Base-by-base conservation (phyloP, 345 rosid genomes). In the Ricinus communis region DNA sequence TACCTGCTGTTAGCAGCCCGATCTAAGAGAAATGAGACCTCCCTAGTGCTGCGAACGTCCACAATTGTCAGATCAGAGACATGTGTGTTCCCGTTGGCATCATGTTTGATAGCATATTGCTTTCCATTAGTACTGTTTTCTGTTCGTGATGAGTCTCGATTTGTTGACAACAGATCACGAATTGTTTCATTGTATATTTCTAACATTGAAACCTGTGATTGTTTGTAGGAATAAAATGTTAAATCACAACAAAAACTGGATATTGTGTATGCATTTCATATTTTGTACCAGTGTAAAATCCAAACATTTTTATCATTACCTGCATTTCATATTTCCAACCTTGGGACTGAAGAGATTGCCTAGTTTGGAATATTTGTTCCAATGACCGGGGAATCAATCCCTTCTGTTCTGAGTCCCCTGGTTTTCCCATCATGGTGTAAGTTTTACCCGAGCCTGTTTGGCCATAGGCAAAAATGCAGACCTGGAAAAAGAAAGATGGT, bases 391-490 rank as follows among this genome's bases (percentile, higher is more conserved):
- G 99, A 43, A 95, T 92, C 77, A 95, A 71, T 28, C 99, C 99
- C 66, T 94, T 88, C 38, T 82, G 87, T 47, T 80, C 91, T 14
- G 69, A 84, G 16, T 82, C 77, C 30, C 94, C 97, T 28, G 93
- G 96, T 74, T 73, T 92, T 40, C 99, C 99, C 99, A 92, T 95
- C 99, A 95, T 95, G 54, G 99, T 92, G 60, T 90, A 86, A 70
- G 99, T 95, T 76, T 95, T 92, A 31, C 99, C 97, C 0, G 99
- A 95, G 25, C 99, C 99, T 22, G 99, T 95, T 82, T 95, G 99
- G 71, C 99, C 99, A 74, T 95, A 95, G 38, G 99, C 97, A 75
- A 95, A 95, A 68, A 95, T 95, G 82, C 94, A 95, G 57, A 95
- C 99, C 98, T 94, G 74, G 33, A 55, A 31, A 77, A 33, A 61